Conservation (phyloP, 495 filamentous ascomycete genomes). For the Penicillium ucsense region DNA sequence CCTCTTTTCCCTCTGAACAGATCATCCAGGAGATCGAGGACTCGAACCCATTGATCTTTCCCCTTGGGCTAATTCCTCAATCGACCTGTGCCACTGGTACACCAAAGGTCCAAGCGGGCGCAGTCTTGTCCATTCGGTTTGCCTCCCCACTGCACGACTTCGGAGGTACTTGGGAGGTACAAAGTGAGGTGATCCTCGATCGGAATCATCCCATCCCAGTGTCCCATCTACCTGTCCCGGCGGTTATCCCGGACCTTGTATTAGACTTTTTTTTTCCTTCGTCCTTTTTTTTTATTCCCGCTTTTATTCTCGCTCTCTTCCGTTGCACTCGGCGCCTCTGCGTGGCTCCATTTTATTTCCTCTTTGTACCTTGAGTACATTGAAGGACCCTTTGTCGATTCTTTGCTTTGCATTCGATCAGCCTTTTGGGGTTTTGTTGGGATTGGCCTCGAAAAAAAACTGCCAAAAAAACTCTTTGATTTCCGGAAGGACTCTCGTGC, state of each 20-base stretch:
- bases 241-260: not conserved
- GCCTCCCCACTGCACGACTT: constrained; percentile 14
- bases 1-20: not conserved
- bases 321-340: no score
- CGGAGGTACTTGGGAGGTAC: constrained; percentile 14
- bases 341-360: no score
- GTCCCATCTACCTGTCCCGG: not conserved
- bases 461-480: no score
- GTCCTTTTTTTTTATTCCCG: not conserved
- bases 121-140: constrained; percentile 12
- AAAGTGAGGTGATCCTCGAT: constrained; percentile 16
- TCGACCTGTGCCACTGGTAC: not conserved
- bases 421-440: not conserved
- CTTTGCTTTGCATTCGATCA: no score
- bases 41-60: not conserved
- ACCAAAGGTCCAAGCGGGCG: constrained; percentile 13
- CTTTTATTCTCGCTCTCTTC: not conserved
- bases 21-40: not conserved
- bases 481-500: no score
- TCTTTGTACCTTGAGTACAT: no score
- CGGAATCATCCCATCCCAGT: constrained; percentile 8
- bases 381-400: no score
- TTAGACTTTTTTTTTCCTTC: constrained; percentile 1
- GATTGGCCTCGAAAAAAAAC: not conserved
- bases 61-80: not conserved